Evolutionary conservation across 2,329 filamentous ascomycete species (phyloP), one percentile per base, ranked within the genome.

Genomic region (Shiraia sp.): DNA sequence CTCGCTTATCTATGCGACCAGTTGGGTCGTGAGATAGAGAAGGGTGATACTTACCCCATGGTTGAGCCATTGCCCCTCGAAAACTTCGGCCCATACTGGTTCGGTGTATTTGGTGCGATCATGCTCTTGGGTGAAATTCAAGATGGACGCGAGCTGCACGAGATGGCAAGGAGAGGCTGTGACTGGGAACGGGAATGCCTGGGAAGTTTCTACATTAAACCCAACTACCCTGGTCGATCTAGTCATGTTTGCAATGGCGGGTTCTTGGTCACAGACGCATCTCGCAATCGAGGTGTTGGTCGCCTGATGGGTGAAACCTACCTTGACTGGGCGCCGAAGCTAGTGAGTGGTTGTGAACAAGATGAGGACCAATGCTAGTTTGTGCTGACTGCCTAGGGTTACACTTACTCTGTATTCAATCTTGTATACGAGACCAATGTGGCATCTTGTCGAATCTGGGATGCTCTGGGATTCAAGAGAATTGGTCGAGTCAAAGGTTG

Each of bases 391-490:
- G 22, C 3, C 5, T 10, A 82, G 79, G 89, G 90, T 33, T 96
- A 95, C 72, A 87, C 86, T 1, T 95, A 95, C 74, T 91, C 88
- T 28, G 88, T 96, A 49, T 96, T 96, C 78, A 95, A 95, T 69
- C 80, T 95, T 35, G 90, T 95, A 6, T 95, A 95, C 74, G 90
- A 95, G 76, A 95, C 88, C 52, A 95, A 95, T 69, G 86, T 93
- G 16, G 90, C 88, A 1, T 92, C 88, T 23, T 91, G 90, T 68
- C 85, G 87, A 50, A 90, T 95, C 62, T 96, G 90, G 90, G 90
- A 96, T 70, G 87, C 86, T 1, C 79, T 96, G 22, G 90, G 90
- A 45, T 96, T 96, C 75, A 93, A 95, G 77, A 85, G 90, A 43
- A 93, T 96, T 63, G 90, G 90, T 14, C 83, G 88, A 37, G 86